Percentiles rank a stretch among this genome's conserved stretches.
These are phyloP conservation scores for Phytophthora ramorum DNA, from an alignment of 352 stramenopile species.

Conservation along the genomic window DNA sequence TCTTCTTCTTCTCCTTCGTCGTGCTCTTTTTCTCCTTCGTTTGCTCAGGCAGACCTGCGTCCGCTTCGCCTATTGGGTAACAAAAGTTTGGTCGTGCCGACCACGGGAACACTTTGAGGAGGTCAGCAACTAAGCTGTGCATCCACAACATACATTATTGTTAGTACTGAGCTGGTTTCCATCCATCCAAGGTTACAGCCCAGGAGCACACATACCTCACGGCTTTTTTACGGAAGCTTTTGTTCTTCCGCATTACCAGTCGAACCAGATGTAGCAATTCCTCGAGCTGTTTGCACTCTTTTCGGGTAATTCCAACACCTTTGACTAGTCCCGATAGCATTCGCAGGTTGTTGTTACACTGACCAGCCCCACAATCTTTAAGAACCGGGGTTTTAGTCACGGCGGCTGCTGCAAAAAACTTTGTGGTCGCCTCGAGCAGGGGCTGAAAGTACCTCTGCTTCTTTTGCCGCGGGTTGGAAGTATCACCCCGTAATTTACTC, in stretches of 20 bases:
- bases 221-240: conserved; percentile 1
- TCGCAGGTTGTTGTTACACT: conserved; percentile 2
- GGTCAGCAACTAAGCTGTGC: not conserved
- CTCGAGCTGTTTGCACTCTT: conserved; percentile 23
- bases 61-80: not conserved
- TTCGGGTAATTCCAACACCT: not conserved
- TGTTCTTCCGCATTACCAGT: conserved; percentile 3
- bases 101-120: conserved; percentile 15
- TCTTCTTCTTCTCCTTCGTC: not conserved
- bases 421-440: conserved; percentile 16
- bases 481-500: not conserved
- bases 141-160: conserved; percentile 1
- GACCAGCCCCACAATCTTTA: not conserved
- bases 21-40: conserved; percentile 5
- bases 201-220: conserved; percentile 10
- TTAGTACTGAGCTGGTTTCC: not conserved
- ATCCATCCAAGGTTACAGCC: not conserved
- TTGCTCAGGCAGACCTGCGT: not conserved
- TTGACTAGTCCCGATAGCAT: conserved; percentile 1
- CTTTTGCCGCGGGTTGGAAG: not conserved
- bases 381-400: not conserved
- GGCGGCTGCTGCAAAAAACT: conserved; percentile 5
- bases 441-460: conserved; percentile 14
- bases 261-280: conserved; percentile 16
- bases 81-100: conserved; percentile 9